Evolutionary conservation across 2,329 filamentous ascomycete species (phyloP).

Genomic region (Diaporthe caulivora): DNA sequence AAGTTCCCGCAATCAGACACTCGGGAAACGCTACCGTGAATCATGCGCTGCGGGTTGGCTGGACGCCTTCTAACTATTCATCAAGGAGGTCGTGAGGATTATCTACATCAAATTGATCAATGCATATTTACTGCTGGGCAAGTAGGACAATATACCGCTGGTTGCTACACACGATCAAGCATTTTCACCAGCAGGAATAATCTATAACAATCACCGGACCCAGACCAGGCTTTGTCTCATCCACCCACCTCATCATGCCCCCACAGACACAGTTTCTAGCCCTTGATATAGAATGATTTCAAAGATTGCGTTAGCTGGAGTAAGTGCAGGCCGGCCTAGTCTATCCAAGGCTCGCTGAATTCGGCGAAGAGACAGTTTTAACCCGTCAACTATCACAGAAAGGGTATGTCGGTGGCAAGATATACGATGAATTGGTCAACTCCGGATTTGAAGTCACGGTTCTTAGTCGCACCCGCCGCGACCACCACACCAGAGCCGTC

Average conservation of each 20-base stretch:
- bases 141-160: neutral
- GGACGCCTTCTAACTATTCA: no score
- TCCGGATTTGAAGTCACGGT: constrained; percentile 17
- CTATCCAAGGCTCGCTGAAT: neutral
- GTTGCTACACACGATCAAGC: neutral
- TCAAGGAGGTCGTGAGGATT: neutral
- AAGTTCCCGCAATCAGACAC: neutral
- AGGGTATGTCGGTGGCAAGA: constrained; percentile 10
- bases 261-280: neutral
- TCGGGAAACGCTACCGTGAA: constrained; percentile 8
- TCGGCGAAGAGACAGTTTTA: neutral
- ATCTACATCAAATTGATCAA: neutral
- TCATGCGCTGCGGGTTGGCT: neutral
- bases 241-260: neutral
- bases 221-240: neutral
- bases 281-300: neutral
- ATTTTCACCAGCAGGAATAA: neutral
- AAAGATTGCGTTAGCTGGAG: constrained; percentile 11
- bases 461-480: neutral
- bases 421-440: constrained; percentile 14
- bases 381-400: neutral
- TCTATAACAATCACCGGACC: neutral
- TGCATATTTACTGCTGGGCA: no score
- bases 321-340: neutral
- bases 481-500: neutral